Base-by-base conservation (phyloP, 805 yeast species). In the Yarrowia sp. region DNA sequence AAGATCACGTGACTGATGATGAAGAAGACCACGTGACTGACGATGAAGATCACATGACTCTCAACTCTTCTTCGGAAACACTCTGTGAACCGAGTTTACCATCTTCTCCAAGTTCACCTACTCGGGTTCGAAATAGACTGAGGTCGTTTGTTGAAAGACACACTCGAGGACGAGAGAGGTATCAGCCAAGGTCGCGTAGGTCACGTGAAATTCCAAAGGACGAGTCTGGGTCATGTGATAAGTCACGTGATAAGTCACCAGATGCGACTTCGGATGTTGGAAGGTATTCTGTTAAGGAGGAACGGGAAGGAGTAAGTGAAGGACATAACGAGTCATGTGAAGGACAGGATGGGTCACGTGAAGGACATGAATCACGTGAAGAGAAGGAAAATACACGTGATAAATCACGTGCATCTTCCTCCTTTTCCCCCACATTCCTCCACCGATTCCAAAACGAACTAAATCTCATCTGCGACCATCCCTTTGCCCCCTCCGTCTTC, bases 361-460 rank as follows among this genome's bases (percentile, higher is more conserved):
- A 43, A n/a, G n/a, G n/a, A n/a, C n/a, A n/a, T 11, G n/a, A 5
- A 6, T 21, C 48, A 7, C 48, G 28, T 43, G 28, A 17, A 22
- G 16, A 33, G 36, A 33, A n/a, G n/a, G n/a, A n/a, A n/a, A n/a
- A n/a, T n/a, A n/a, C n/a, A n/a, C n/a, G n/a, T n/a, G n/a, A n/a
- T n/a, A n/a, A 33, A 11, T 17, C 30, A 26, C 16, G 12, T 38
- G n/a, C n/a, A n/a, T n/a, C n/a, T n/a, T n/a, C n/a, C n/a, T n/a
- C n/a, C n/a, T n/a, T n/a, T n/a, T n/a, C n/a, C n/a, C n/a, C n/a
- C n/a, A 33, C 41, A 1, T 58, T 58, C 24, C n/a, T 8, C 2
- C 51, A 40, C 16, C 51, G 63, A 11, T 58, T 58, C 41, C 49
- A 58, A 21, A 43, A 58, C 24, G 63, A 58, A 10, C 24, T 58